Percentiles rank a stretch among this genome's conserved stretches.
Evolutionary conservation across 2,329 filamentous ascomycete species (phyloP).

Genomic region (Basipetospora chlamydospora): DNA sequence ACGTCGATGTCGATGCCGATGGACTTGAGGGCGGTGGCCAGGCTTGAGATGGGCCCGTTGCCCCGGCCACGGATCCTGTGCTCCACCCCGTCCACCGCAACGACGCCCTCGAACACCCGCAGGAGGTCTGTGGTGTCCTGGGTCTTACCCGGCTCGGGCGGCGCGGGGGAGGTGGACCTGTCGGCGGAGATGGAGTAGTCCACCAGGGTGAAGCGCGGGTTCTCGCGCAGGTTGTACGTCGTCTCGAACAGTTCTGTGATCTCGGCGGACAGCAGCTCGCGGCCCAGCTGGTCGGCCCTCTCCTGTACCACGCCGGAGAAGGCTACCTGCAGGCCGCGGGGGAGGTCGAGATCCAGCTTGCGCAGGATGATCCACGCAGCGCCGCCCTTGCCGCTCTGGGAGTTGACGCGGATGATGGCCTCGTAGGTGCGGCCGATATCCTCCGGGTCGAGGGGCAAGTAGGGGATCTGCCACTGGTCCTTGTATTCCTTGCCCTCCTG

Average conservation of each 20-base stretch:
- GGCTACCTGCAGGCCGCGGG: conserved; percentile 79
- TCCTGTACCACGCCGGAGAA: conserved; percentile 80
- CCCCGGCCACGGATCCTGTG: conserved; percentile 66
- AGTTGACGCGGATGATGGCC: conserved; percentile 94
- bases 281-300: conserved; percentile 62
- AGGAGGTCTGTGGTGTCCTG: conserved; percentile 65
- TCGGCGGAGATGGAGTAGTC: conserved; percentile 88
- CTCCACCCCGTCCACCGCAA: conserved; percentile 70
- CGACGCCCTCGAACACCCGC: conserved; percentile 71
- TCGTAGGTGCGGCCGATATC: conserved; percentile 95
- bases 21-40: conserved; percentile 65
- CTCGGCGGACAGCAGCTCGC: conserved; percentile 71
- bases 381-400: conserved; percentile 91
- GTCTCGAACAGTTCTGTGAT: conserved; percentile 80
- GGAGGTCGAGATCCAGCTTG: conserved; percentile 79
- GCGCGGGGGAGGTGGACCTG: conserved; percentile 59
- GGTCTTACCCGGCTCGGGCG: conserved; percentile 53
- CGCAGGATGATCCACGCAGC: conserved; percentile 87
- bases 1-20: conserved; percentile 83
- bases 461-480: conserved; percentile 58
- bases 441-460: conserved; percentile 80
- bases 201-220: conserved; percentile 72
- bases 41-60: conserved; percentile 78
- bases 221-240: conserved; percentile 71
- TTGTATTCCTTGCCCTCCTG: conserved; percentile 38